phyloP scores from a whole-genome alignment of 352 stramenopile genomes.

The Phytophthora meadii region DNA sequence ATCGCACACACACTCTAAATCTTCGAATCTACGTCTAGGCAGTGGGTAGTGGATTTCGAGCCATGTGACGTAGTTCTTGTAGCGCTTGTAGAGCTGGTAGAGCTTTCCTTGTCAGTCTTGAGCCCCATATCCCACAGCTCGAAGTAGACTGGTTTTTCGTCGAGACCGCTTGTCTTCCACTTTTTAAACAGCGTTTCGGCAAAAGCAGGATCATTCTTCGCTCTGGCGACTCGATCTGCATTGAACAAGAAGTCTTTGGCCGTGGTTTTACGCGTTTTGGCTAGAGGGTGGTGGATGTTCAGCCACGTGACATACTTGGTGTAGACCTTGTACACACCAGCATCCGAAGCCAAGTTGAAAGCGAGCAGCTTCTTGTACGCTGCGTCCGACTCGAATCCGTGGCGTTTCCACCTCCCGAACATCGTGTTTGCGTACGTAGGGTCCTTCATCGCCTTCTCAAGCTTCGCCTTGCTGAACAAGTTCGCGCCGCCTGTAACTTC shows the following conservation, averaged over 20 bases:
- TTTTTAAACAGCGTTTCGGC: conserved; percentile 3
- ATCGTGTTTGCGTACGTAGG: conserved; percentile 4
- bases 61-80: conserved; percentile 9
- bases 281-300: not conserved
- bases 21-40: not conserved
- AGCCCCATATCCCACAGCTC: not conserved
- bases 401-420: conserved; percentile 13
- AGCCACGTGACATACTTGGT: conserved; percentile 1
- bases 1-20: no score
- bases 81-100: conserved; percentile 10
- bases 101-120: not conserved
- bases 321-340: not conserved
- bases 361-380: no score
- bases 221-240: not conserved
- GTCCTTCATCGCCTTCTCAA: conserved; percentile 2
- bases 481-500: not conserved
- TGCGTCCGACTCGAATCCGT: not conserved
- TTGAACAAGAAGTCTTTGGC: not conserved
- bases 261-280: not conserved
- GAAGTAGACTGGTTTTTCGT: not conserved
- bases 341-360: no score
- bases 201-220: not conserved
- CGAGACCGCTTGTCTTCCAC: conserved; percentile 1
- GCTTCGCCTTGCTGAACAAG: conserved; percentile 5
- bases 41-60: conserved; percentile 5